Base-by-base conservation (phyloP, 73 alveolate genomes). In the Paramecium biaurelia region DNA sequence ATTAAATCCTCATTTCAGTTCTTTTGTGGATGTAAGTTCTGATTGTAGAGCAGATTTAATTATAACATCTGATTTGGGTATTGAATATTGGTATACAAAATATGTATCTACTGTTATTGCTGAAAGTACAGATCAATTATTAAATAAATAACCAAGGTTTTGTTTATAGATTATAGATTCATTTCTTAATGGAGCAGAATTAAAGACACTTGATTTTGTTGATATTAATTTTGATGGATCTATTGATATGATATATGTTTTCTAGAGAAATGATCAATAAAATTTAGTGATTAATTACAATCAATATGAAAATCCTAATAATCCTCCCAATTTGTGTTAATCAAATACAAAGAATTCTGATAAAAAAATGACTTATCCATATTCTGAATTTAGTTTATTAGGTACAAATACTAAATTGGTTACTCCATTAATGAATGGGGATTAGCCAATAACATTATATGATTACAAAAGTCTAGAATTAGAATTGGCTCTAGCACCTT, bases 41-140 rank as follows among this genome's bases (percentile, higher is more conserved):
- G 94, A 89, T 72, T 89, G 94, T 26, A 70, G 94, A 70, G 94
- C 94, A 26, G 94, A 89, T 72, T 38, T 89, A 41, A 82, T 89
- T 7, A 38, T 89, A 37, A 47, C 85, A 34, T 70, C 94, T 23
- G 26, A 18, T 12, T 9, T 70, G 5, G 89, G 90, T 10, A 42
- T 89, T 43, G 94, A 89, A 47, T 89, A 70, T 70, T 89, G 94
- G 94, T 79, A 79, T 45, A 79, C 90, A 0, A 79, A n/a, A 10
- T 79, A 79, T 42, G 43, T 58, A 1, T 23, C 58, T 1, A 42
- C 5, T 43, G 58, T 26, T 18, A 32, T 37, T 15, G 79, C 89
- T 23, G 87, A 89, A 32, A 49, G 42, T 70, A 70, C 79, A 58
- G 74, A 70, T 14, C 43, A 53, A 53, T 53, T 63, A 30, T 32